These are phyloP conservation scores for Aspergillus persii DNA, from an alignment of 2,329 filamentous ascomycete species.

Conservation along the genomic window DNA sequence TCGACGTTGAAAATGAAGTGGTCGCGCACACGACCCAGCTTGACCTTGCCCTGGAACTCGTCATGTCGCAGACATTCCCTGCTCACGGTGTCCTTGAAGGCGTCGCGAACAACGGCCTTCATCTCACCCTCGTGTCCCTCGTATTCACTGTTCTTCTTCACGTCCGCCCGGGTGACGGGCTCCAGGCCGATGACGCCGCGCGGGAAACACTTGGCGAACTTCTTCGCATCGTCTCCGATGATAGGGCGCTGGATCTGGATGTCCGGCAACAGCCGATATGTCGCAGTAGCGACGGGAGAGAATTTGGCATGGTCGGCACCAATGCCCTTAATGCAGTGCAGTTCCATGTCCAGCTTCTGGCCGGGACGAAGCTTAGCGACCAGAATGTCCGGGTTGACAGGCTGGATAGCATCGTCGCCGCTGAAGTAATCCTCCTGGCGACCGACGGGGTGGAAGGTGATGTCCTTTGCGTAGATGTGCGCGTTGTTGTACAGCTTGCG, in stretches of 20 bases:
- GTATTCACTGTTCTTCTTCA: conserved; percentile 60
- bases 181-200: conserved; percentile 81
- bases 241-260: conserved; percentile 85
- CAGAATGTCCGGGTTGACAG: conserved; percentile 87
- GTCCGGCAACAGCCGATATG: conserved; percentile 83
- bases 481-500: conserved; percentile 81
- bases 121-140: conserved; percentile 73
- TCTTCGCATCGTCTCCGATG: conserved; percentile 77
- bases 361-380: conserved; percentile 91
- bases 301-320: conserved; percentile 96
- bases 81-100: conserved; percentile 94
- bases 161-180: conserved; percentile 66
- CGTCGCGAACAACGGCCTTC: conserved; percentile 82
- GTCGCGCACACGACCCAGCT: conserved; percentile 82
- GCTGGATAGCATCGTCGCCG: conserved; percentile 65
- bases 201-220: conserved; percentile 88
- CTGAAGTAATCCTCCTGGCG: conserved; percentile 67
- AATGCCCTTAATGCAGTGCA: conserved; percentile 94
- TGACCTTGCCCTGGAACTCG: conserved; percentile 94
- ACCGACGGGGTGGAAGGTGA: conserved; percentile 74
- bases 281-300: conserved; percentile 91
- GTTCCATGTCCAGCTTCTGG: conserved; percentile 79
- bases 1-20: conserved; percentile 98
- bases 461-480: conserved; percentile 74
- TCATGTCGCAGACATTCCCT: conserved; percentile 86